Evolutionary conservation across 345 rosid species (phyloP), one percentile per base, ranked within the genome.

Genomic region (Eucalyptus grandis): DNA sequence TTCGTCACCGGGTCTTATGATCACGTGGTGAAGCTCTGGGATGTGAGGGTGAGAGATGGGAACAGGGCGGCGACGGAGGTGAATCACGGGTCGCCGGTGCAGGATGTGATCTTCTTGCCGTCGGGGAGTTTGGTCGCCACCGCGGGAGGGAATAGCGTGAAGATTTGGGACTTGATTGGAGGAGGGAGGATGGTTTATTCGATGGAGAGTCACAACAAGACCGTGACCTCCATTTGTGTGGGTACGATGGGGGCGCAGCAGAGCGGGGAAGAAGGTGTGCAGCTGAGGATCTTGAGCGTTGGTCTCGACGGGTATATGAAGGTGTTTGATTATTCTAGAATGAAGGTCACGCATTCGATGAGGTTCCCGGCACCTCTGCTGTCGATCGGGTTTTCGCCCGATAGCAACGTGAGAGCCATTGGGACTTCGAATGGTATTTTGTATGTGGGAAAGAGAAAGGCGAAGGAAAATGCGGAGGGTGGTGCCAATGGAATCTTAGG

Each of bases 161-260:
- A 96, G 92, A 91, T 98, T 4, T 98, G 99, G 99, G 99, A 98
- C 89, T 91, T 98, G 91, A 92, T 96, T 56, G 97, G 94, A 43
- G 99, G 99, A 44, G 99, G 98, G 87, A 96, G 90, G 92, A 51
- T 96, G 97, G 94, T 96, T 85, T 92, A 94, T 90, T 94, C 98
- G 1, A 95, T 98, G 98, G 99, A 97, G 91, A 97, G 96, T 90
- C 99, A 98, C 88, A 98, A 97, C 94, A 97, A 96, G 94, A 96
- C 98, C 9, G 98, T 98, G 8, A 98, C 99, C 1, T 95, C 96
- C 11, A 90, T 98, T 49, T 95, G 95, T 86, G 93, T 94, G 1
- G 98, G 97, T 50, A 95, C 91, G 54, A 54, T 94, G 87, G 93
- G 94, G 87, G 89, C 91, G 86, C 94, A 91, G 86, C 94, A 91